Evolutionary conservation across 2,329 filamentous ascomycete genomes (phyloP), one percentile per base, ranked within the genome.

Genomic region (Alternaria angustiovoidea): DNA sequence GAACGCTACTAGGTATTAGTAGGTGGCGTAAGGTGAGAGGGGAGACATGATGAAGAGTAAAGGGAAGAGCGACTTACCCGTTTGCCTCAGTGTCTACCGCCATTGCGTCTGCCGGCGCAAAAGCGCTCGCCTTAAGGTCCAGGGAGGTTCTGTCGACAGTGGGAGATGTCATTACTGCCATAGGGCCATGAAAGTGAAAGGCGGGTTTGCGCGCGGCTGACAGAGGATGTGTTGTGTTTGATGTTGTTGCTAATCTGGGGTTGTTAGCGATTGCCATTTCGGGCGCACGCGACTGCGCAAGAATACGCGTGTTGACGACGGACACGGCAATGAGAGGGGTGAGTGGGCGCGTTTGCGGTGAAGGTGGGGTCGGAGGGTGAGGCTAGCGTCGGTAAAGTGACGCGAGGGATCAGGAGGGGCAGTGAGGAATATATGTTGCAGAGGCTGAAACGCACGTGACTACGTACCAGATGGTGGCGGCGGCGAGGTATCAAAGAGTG

Each of bases 41-140:
- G 53, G 55, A 48, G 44, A 64, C 53, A 59, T 52, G 38, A 39
- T 34, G 56, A 59, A 22, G 34, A n/a, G 48, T 41, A 34, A 41
- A 60, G 63, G 62, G 59, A 70, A 71, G 66, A 74, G 73, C 43
- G 56, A 86, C 87, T 85, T 81, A 89, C 87, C 86, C 86, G 74
- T 88, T 87, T 70, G 85, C 79, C 44, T 84, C 81, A 62, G 79
- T 75, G 70, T 86, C 81, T 58, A 86, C 79, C 60, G 83, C 81
- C 82, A 85, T 85, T 68, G 80, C 81, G 70, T 83, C 81, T 71
- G 79, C 76, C 70, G 80, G 78, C 76, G 78, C 68, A 67, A 74
- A 69, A 53, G 83, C 79, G 73, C 78, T 80, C 73, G 81, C 78
- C 80, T 87, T 88, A 71, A 84, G 77, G 71, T 85, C 84, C 72